phyloP scores from a whole-genome alignment of 2,329 filamentous ascomycete species.

The Trichoderma asperellum region DNA sequence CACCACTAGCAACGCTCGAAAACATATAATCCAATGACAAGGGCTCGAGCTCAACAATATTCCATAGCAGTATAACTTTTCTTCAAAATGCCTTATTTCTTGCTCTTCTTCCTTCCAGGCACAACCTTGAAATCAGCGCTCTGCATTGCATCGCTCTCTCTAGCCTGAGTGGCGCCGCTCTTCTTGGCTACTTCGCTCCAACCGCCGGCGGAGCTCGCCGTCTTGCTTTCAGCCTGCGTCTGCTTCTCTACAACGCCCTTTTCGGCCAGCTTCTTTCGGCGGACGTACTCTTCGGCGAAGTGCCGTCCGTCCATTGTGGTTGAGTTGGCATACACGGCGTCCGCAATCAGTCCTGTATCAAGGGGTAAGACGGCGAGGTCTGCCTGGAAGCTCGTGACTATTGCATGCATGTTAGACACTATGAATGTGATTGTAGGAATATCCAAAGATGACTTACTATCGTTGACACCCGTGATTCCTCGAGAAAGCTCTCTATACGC shows the following conservation, averaged over 20 bases:
- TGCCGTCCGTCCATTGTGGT: slow-evolving; percentile 90
- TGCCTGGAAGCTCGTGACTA: slow-evolving; percentile 80
- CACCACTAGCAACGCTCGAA: background rate
- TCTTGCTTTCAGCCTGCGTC: slow-evolving; percentile 57
- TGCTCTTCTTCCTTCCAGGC: slow-evolving; percentile 87
- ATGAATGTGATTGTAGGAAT: background rate
- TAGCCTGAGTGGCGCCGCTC: slow-evolving; percentile 53
- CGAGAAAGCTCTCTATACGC: slow-evolving; percentile 76
- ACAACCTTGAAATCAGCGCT: slow-evolving; percentile 84
- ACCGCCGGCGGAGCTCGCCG: slow-evolving; percentile 61
- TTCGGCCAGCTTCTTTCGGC: slow-evolving; percentile 89
- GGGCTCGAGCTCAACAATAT: background rate
- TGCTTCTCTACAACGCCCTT: slow-evolving; percentile 85
- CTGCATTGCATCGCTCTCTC: slow-evolving; percentile 51
- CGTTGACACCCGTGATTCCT: slow-evolving; percentile 62
- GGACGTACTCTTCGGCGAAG: slow-evolving; percentile 92
- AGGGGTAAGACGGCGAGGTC: slow-evolving; percentile 75
- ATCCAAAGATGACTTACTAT: slow-evolving; percentile 51
- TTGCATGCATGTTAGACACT: slow-evolving; percentile 6
- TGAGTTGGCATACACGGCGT: slow-evolving; percentile 84
- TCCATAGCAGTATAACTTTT: background rate
- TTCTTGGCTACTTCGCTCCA: slow-evolving; percentile 99
- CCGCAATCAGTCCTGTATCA: slow-evolving; percentile 81
- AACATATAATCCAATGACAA: background rate
- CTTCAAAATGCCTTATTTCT: slow-evolving; percentile 58